phyloP scores from a whole-genome alignment of 1,284 basidiomycete genomes.

The Sphaerobolus stellatus region DNA sequence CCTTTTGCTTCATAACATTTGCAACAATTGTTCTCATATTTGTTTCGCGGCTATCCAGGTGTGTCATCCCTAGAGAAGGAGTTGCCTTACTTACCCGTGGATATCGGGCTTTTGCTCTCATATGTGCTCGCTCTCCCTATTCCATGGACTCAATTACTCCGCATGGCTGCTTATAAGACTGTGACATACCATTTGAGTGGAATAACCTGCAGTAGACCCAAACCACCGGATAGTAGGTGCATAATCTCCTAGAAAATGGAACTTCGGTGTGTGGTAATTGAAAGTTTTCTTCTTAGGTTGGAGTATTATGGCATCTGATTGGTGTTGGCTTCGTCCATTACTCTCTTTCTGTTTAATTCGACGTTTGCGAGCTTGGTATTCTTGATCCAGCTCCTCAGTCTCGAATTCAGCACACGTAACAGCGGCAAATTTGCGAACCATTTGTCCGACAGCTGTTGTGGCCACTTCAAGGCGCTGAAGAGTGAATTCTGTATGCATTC shows the following conservation, averaged over 20 bases:
- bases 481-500: slow-evolving; percentile 29
- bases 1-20: too few species aligned
- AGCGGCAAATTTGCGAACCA: slow-evolving; percentile 22
- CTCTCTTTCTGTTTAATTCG: slow-evolving; percentile 4
- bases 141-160: too few species aligned
- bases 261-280: slow-evolving; percentile 31
- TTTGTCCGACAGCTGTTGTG: slow-evolving; percentile 23
- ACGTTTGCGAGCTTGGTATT: slow-evolving; percentile 21
- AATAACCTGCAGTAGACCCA: slow-evolving; percentile 37
- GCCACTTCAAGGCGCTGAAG: slow-evolving; percentile 21
- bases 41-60: slow-evolving; percentile 17
- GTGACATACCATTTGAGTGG: slow-evolving; percentile 32
- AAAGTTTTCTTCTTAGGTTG: slow-evolving; percentile 1
- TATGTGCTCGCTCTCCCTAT: slow-evolving; percentile 38
- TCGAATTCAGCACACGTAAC: slow-evolving; percentile 23
- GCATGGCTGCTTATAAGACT: slow-evolving; percentile 18
- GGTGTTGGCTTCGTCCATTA: too few species aligned
- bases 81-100: slow-evolving; percentile 31
- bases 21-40: slow-evolving; percentile 1
- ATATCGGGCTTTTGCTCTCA: slow-evolving; percentile 34
- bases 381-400: slow-evolving; percentile 27
- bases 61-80: slow-evolving; percentile 26
- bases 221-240: slow-evolving; percentile 24
- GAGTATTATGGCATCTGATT: neutral
- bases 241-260: slow-evolving; percentile 36